A percentile compares a stretch with the other conserved stretches of the same genome.
Conservation (phyloP, 2,329 filamentous ascomycete species). For the Trichoderma asperellum region DNA sequence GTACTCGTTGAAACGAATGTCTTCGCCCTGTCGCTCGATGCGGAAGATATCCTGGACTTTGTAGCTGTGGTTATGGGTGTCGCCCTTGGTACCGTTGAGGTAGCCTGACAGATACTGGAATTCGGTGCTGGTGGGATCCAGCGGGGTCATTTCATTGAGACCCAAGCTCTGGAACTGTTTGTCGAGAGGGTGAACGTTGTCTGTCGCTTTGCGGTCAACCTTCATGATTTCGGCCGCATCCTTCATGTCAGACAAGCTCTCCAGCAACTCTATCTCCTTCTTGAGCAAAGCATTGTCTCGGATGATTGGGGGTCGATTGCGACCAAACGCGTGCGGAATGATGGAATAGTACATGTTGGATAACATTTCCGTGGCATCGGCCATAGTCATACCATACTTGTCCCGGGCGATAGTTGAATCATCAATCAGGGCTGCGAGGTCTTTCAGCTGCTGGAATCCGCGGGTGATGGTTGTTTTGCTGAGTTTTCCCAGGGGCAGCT, state of each 20-base stretch:
- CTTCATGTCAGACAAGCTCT: constrained; percentile 84
- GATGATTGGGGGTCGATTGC: constrained; percentile 73
- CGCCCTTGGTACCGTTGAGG: constrained; percentile 66
- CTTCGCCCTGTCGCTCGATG: constrained; percentile 75
- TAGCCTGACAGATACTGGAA: constrained; percentile 69
- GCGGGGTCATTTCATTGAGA: constrained; percentile 74
- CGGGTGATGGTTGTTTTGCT: constrained; percentile 75
- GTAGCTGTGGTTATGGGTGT: constrained; percentile 66
- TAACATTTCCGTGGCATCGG: constrained; percentile 59
- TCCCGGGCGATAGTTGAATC: constrained; percentile 52
- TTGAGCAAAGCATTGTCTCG: constrained; percentile 61
- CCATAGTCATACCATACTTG: constrained; percentile 46
- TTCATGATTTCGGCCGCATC: constrained; percentile 79
- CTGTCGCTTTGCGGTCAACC: constrained; percentile 53
- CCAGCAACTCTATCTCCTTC: constrained; percentile 76
- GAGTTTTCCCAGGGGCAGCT: constrained; percentile 82
- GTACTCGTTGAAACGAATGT: constrained; percentile 66
- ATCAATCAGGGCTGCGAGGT: constrained; percentile 69
- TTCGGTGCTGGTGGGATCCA: constrained; percentile 63
- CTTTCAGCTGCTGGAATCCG: constrained; percentile 78
- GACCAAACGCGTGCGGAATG: constrained; percentile 82
- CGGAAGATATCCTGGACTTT: constrained; percentile 77
- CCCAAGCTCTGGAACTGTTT: constrained; percentile 71
- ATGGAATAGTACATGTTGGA: constrained; percentile 80
- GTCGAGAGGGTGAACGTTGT: constrained; percentile 68